Evolutionary conservation across 768 basidiomycete genomes (phyloP), one percentile per base, ranked within the genome.

Genomic region (Mycena filopes): DNA sequence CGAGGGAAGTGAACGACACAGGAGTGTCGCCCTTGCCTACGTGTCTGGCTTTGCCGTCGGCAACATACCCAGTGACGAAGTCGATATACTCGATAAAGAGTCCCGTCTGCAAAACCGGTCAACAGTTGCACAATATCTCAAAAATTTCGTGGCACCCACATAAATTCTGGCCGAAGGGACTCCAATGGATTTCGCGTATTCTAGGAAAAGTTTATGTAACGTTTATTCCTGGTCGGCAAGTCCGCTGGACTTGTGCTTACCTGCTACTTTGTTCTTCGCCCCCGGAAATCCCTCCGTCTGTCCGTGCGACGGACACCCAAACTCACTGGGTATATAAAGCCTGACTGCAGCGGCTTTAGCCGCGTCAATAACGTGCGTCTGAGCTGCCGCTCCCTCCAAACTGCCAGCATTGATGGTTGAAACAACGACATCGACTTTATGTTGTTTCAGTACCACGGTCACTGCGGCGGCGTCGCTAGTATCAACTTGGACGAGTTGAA

Each of bases 321-420:
- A 81, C 56, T 81, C 80, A 18, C 74, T 76, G 16, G 80, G 78
- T 18, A 79, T 77, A 53, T 81, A 80, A 31, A 81, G 42, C 64
- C 76, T 76, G 23, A 81, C 78, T 3, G 72, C 76, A 2, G 79
- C 80, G 43, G 68, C 68, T 56, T 77, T 78, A 36, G 80, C 76
- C 18, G 80, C 80, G 9, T 76, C 74, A 13, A 74, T 78, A 2
- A 45, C 10, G 1, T n/a, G 15, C 21, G 21, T 45, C 15, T 45
- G 43, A 4, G 43, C n/a, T 1, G n/a, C 43, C 5, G 21, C 7
- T n/a, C n/a, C n/a, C n/a, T n/a, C n/a, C n/a, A n/a, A n/a, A n/a
- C n/a, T 40, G 81, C 63, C 5, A 67, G 47, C 31, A 50, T 63
- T 51, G 43, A 80, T 49, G 13, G 78, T 74, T 16, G 78, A 78